phyloP scores from a whole-genome alignment of 495 filamentous ascomycete genomes.

The Tuber aestivum region DNA sequence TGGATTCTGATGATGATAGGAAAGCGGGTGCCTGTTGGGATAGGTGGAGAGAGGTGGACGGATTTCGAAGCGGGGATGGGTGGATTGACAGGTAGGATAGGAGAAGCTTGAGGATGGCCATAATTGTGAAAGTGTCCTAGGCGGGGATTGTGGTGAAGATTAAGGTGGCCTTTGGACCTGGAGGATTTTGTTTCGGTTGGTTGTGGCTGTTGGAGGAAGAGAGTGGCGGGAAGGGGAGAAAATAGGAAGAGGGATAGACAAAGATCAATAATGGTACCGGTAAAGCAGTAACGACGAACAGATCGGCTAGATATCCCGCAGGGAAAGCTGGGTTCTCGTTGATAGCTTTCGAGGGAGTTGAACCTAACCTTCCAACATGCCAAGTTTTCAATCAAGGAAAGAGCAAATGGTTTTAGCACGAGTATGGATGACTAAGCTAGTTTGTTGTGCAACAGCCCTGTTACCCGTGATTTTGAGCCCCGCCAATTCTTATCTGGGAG shows the following conservation, averaged over 20 bases:
- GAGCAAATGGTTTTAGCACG: background rate
- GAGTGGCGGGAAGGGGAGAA: background rate
- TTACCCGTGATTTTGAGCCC: background rate
- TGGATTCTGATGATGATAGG: conserved; percentile 54
- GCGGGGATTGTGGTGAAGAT: conserved; percentile 8
- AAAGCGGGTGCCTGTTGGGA: conserved; percentile 72
- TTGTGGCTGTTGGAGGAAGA: background rate
- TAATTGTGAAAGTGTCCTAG: conserved; percentile 2
- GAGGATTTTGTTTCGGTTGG: background rate
- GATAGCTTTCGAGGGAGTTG: background rate
- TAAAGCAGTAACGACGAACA: background rate
- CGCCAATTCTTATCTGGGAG: background rate
- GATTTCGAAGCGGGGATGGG: conserved; percentile 36
- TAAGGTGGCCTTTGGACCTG: background rate
- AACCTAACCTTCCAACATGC: background rate
- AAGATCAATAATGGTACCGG: background rate
- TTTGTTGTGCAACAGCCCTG: background rate
- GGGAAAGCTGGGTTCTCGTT: background rate
- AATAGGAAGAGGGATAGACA: background rate
- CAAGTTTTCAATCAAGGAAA: background rate
- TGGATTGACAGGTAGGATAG: conserved; percentile 38
- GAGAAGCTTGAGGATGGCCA: conserved; percentile 35
- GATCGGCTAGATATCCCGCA: background rate
- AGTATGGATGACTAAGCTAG: background rate
- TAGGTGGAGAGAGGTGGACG: conserved; percentile 56